Evolutionary conservation across 2,329 filamentous ascomycete genomes (phyloP).

Genomic region (Domatiomyces catenatus): DNA sequence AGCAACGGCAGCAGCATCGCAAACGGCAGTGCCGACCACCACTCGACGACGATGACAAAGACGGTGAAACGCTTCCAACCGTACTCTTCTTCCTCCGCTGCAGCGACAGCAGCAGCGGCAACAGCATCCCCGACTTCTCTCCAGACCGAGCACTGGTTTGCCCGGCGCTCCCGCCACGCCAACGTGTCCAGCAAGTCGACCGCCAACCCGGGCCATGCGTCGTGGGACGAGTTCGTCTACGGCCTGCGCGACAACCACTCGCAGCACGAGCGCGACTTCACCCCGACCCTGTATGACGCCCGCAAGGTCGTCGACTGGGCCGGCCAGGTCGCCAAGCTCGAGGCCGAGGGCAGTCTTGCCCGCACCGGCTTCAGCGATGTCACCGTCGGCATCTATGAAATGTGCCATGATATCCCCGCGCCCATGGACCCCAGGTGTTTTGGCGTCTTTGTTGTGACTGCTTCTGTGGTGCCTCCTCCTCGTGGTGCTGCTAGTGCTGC

Average conservation of each 20-base stretch:
- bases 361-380: neutral
- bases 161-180: conserved; percentile 25
- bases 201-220: conserved; percentile 22
- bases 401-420: conserved; percentile 20
- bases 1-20: neutral
- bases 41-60: neutral
- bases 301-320: conserved; percentile 18
- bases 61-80: neutral
- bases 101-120: too few species aligned
- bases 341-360: neutral
- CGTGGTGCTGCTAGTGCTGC: neutral
- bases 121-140: neutral
- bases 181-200: conserved; percentile 9
- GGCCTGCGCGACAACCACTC: conserved; percentile 26
- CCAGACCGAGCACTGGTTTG: conserved; percentile 25
- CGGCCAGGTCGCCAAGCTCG: conserved; percentile 8
- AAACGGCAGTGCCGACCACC: neutral
- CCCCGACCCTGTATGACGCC: conserved; percentile 22
- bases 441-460: conserved; percentile 19
- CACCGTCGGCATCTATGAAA: conserved; percentile 18
- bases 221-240: conserved; percentile 25
- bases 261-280: conserved; percentile 28
- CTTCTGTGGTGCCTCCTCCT: conserved; percentile 3
- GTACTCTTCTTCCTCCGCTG: too few species aligned
- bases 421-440: conserved; percentile 19